Evolutionary conservation across 2,329 filamentous ascomycete genomes (phyloP).

Genomic region (Chaetomium globosum): DNA sequence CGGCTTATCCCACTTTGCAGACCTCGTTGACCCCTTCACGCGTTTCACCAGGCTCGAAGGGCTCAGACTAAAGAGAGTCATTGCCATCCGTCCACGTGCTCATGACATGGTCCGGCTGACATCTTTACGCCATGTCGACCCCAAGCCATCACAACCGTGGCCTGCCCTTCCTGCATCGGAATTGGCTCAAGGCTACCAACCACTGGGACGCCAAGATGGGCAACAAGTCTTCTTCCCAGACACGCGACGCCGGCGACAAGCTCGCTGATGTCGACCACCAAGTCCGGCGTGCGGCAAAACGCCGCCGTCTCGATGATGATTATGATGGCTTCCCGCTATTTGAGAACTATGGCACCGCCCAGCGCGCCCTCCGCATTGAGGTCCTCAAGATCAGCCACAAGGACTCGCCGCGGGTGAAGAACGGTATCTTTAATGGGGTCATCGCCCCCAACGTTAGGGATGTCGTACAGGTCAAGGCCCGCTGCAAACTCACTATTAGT

Average conservation of each 20-base stretch:
- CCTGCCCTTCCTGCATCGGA: constrained; percentile 58
- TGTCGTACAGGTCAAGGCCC: constrained; percentile 43
- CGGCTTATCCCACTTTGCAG: constrained; percentile 4
- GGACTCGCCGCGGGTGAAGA: constrained; percentile 48
- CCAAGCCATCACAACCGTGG: constrained; percentile 52
- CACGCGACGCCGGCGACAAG: constrained; percentile 41
- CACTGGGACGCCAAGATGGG: constrained; percentile 51
- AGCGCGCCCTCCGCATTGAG: constrained; percentile 55
- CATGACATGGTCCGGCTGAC: constrained; percentile 32
- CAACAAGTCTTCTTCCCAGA: constrained; percentile 47
- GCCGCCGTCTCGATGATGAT: constrained; percentile 52
- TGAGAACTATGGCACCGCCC: constrained; percentile 32
- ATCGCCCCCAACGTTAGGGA: constrained; percentile 44
- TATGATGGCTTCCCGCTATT: constrained; percentile 42
- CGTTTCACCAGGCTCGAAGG: background rate
- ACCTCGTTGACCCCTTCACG: constrained; percentile 11
- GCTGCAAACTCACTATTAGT: constrained; percentile 50
- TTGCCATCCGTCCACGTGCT: constrained; percentile 22
- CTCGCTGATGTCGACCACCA: constrained; percentile 40
- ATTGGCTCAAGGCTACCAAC: constrained; percentile 54
- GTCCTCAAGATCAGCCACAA: constrained; percentile 57
- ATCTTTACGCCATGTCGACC: constrained; percentile 51
- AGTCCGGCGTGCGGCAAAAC: constrained; percentile 51
- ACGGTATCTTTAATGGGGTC: constrained; percentile 43
- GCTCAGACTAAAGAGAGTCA: constrained; percentile 7